These are phyloP conservation scores for Artemisia annua DNA, from an alignment of 129 eudicot species.

Conservation along the genomic window DNA sequence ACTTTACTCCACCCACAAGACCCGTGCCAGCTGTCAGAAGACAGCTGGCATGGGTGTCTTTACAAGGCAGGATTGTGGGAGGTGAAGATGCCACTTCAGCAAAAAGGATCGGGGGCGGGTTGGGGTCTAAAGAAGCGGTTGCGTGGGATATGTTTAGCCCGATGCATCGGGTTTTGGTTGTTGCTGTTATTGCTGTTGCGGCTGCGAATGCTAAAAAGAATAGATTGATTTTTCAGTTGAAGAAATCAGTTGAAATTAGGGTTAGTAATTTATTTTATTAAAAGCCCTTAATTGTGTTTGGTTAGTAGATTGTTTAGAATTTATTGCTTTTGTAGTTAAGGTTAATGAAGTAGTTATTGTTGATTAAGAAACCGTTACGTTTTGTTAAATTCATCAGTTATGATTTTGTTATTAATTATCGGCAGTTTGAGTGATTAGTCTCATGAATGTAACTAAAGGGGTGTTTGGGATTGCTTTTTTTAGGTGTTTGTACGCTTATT, in stretches of 20 bases:
- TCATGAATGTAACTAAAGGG: no score
- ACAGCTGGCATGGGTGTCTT: conserved; percentile 71
- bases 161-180: conserved; percentile 67
- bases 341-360: no score
- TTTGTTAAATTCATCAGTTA: no score
- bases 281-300: not conserved
- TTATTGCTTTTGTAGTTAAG: no score
- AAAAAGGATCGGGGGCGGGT: conserved; percentile 47
- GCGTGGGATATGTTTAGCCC: conserved; percentile 90
- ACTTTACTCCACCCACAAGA: conserved; percentile 54
- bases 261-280: conserved; percentile 51
- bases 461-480: no score
- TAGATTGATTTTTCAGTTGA: conserved; percentile 48
- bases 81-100: conserved; percentile 76
- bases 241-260: conserved; percentile 65
- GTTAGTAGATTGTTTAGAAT: no score
- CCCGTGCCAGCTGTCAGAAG: conserved; percentile 48
- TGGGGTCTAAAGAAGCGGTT: conserved; percentile 42
- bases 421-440: no score
- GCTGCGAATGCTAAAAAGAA: conserved; percentile 50
- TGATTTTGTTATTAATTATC: no score
- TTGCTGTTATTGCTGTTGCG: conserved; percentile 74
- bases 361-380: no score
- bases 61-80: conserved; percentile 73
- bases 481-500: no score